phyloP scores from a whole-genome alignment of 306 rosid genomes.

The Ochetophila trinervis region DNA sequence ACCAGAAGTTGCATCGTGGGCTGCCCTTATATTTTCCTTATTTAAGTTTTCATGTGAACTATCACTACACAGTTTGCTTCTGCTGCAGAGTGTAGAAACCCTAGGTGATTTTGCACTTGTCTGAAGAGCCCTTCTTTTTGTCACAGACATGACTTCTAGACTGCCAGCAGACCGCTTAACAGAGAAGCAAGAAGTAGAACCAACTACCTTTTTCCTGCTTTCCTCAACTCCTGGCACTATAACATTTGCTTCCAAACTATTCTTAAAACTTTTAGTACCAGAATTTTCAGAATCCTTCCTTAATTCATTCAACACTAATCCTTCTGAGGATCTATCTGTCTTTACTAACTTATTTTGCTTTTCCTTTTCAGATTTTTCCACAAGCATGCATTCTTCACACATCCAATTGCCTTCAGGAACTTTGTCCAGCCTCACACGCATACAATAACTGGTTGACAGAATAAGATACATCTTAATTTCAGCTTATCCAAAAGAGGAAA shows the following conservation, averaged over 20 bases:
- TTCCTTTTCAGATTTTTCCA: slow-evolving; percentile 15
- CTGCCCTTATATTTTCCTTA: slow-evolving; percentile 19
- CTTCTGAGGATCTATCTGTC: slow-evolving; percentile 3
- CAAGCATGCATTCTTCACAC: slow-evolving; percentile 34
- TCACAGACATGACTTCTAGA: slow-evolving; percentile 9
- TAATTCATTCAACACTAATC: background rate
- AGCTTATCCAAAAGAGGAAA: slow-evolving; percentile 3
- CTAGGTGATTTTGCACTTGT: background rate
- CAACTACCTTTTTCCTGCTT: slow-evolving; percentile 2
- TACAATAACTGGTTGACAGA: slow-evolving; percentile 36
- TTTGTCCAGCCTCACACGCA: slow-evolving; percentile 21
- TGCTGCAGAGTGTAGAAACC: slow-evolving; percentile 12
- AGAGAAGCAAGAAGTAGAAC: slow-evolving; percentile 3
- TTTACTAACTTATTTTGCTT: slow-evolving; percentile 14
- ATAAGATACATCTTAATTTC: slow-evolving; percentile 17
- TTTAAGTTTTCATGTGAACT: slow-evolving; percentile 9
- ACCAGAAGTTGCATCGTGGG: slow-evolving; percentile 6
- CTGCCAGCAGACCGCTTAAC: slow-evolving; percentile 15
- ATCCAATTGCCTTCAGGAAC: slow-evolving; percentile 28
- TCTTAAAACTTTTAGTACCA: slow-evolving; percentile 7
- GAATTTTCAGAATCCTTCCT: background rate
- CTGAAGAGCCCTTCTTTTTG: slow-evolving; percentile 15
- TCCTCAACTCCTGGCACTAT: background rate
- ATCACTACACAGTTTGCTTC: background rate
- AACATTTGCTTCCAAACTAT: slow-evolving; percentile 9